A percentile compares a stretch with the other conserved stretches of the same genome.
phyloP scores from a whole-genome alignment of 2,329 filamentous ascomycete species.

The Coniochaeta pulveracea region DNA sequence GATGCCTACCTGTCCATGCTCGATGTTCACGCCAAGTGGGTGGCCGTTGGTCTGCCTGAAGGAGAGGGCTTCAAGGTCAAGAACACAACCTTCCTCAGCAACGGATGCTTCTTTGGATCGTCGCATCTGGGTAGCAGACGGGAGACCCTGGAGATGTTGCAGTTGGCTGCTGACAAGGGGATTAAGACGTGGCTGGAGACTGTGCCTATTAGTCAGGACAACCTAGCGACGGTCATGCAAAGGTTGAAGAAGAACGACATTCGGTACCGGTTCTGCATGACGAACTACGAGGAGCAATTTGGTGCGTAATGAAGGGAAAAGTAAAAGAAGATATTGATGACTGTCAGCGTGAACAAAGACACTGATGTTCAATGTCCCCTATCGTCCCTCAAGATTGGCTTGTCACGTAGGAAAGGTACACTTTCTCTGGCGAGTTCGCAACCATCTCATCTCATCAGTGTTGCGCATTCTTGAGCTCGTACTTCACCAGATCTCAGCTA shows the following conservation, averaged over 20 bases:
- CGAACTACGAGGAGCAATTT: constrained; percentile 58
- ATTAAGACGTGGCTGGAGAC: constrained; percentile 62
- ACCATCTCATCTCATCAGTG: too few species aligned
- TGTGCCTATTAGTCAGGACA: constrained; percentile 62
- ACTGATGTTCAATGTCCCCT: too few species aligned
- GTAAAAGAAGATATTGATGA: too few species aligned
- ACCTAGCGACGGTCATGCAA: constrained; percentile 57
- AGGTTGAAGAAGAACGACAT: constrained; percentile 61
- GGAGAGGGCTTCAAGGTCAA: constrained; percentile 60
- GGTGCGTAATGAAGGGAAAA: too few species aligned
- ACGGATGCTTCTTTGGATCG: constrained; percentile 62
- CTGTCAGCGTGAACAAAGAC: too few species aligned
- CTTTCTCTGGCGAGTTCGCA: too few species aligned
- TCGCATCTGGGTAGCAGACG: constrained; percentile 60
- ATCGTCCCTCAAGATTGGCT: too few species aligned
- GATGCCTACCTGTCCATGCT: constrained; percentile 64
- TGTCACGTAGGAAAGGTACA: too few species aligned
- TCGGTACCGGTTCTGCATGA: constrained; percentile 65
- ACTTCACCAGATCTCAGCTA: too few species aligned
- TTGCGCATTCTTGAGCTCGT: too few species aligned
- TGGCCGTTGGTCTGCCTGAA: constrained; percentile 71
- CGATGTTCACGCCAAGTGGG: constrained; percentile 72
- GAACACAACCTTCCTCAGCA: constrained; percentile 63
- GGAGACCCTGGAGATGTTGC: constrained; percentile 62
- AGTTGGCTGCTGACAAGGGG: constrained; percentile 58